Evolutionary conservation across 768 basidiomycete genomes (phyloP), one percentile per base, ranked within the genome.

Genomic region (Macrolepiota fuliginosa): DNA sequence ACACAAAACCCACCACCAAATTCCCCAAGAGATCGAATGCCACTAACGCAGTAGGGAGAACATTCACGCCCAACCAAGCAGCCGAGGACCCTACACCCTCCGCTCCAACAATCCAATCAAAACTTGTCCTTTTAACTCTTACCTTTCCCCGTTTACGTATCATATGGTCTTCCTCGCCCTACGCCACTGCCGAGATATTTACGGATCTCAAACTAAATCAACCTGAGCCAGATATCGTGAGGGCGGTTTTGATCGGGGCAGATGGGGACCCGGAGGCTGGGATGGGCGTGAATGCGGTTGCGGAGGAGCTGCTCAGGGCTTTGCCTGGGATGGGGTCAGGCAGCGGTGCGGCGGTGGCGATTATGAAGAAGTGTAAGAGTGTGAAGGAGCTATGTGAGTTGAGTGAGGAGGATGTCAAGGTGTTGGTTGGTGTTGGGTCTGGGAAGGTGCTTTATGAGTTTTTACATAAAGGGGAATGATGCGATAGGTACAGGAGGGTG

Each of bases 81-180:
- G 24, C 15, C 6, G 50, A 32, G 24, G 58, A 56, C 37, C 62
- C 58, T 46, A 67, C 72, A 2, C 66, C 76, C 53, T 66, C 83
- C 42, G 72, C 79, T 0, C 80, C 85, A 15, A 79, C 84, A 47
- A 79, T 98, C 19, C 96, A 98, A 73, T 87, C 91, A n/a, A 97
- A 97, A 68, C 84, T 99, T 37, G 93, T 92, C 29, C 82, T 98
- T 15, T 84, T 99, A 5, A 89, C 90, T 0, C 83, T 98, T 27
- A 81, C 91, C 6, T 98, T 98, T 71, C 97, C 96, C 0, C 89
- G 92, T 13, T 77, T 99, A 2, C 88, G 94, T 47, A 91, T 98
- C 69, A 92, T 99, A 71, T 98, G 97, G 97, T 95, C 95, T 0
- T 95, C 95, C 1, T 98, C 96, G 0, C 93, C 97, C 0, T 92